Base-by-base conservation (phyloP, 148 eudicot genomes). In the Beta vulgaris region DNA sequence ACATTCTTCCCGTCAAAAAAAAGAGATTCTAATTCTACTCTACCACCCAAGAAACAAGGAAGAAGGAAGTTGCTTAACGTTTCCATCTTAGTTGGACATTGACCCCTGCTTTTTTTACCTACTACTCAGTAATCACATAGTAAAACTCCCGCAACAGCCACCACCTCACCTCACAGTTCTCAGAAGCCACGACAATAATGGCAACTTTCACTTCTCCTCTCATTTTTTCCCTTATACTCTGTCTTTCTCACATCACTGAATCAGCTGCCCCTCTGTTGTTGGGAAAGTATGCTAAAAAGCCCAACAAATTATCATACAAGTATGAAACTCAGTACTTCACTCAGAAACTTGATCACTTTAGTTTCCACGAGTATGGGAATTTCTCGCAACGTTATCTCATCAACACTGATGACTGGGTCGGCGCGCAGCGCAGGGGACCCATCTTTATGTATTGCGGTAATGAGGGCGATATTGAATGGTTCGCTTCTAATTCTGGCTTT, bases 381-480 rank as follows among this genome's bases (percentile, higher is more conserved):
- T 91, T 91, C 82, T 57, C 79, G 0, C 79, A 93, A 43, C 77
- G 90, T 21, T 91, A 84, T 77, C 90, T 91, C 9, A 79, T 93
- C 25, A 91, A 85, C 73, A 69, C 77, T 25, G 86, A 93, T 0
- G 79, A 82, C 57, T 93, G 98, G 98, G 67, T 65, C 18, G 98
- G 98, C 1, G 78, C 97, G 0, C 32, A 46, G 10, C 80, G 74
- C 1, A 46, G 26, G 67, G 98, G 86, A 1, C 97, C 98, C 23
- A 91, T 93, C 44, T 93, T 93, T 77, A 68, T 93, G 77, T 93
- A 93, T 73, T 91, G 97, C 31, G 98, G 98, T 3, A 91, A 91
- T 59, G 98, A 93, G 71, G 98, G 98, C 8, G 88, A 91, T 36
- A 93, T 93, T 37, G 92, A 80, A 62, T 93, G 97, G 98, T 91